Evolutionary conservation across 352 stramenopile species (phyloP).

Genomic region (Phytophthora pisi): DNA sequence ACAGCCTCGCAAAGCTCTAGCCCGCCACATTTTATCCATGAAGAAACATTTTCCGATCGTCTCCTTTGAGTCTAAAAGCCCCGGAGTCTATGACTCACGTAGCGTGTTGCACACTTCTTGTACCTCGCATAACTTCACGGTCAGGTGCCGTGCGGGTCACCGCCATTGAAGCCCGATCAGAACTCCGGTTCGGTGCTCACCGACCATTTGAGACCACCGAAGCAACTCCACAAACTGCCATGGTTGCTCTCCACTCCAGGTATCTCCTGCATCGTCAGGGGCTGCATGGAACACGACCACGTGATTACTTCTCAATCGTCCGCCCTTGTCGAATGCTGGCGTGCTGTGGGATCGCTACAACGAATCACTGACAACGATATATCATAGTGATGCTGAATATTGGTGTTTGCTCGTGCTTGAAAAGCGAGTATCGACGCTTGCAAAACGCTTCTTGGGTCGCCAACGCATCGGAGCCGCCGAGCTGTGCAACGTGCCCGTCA

Average conservation of each 20-base stretch:
- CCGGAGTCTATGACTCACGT: too few relatives aligned
- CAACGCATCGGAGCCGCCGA: neutral
- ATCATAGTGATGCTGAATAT: slow-evolving; percentile 13
- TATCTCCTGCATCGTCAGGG: too few relatives aligned
- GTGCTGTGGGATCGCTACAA: slow-evolving; percentile 9
- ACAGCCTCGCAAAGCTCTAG: too few relatives aligned
- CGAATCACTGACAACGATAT: slow-evolving; percentile 11
- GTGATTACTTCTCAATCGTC: slow-evolving; percentile 1
- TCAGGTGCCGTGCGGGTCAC: neutral
- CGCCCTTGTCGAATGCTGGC: slow-evolving; percentile 4
- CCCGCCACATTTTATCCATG: too few relatives aligned
- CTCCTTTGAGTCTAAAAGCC: too few relatives aligned
- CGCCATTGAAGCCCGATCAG: neutral
- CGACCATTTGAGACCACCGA: neutral
- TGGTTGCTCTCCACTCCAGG: too few relatives aligned
- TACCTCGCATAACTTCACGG: neutral
- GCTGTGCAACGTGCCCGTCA: neutral
- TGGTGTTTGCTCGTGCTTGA: neutral
- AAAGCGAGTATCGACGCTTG: too few relatives aligned
- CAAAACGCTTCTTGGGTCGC: too few relatives aligned
- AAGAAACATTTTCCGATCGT: too few relatives aligned
- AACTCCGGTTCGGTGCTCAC: neutral
- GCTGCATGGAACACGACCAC: too few relatives aligned
- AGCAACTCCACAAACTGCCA: neutral
- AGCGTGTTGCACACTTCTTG: too few relatives aligned